These are phyloP conservation scores for Cicer bijugum DNA, from an alignment of 306 rosid genomes.

Conservation along the genomic window DNA sequence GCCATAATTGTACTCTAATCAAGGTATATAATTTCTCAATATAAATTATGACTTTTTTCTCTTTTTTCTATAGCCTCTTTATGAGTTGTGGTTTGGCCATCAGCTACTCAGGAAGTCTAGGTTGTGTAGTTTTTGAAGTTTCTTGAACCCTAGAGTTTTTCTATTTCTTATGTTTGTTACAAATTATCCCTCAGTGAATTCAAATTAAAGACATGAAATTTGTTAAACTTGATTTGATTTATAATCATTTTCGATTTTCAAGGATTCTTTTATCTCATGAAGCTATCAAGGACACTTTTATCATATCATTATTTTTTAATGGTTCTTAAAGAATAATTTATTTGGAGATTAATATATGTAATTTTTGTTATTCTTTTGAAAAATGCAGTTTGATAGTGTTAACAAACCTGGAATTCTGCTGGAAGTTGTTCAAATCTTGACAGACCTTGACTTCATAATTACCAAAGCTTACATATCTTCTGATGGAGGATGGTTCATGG, in stretches of 20 bases:
- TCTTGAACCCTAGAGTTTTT: not conserved
- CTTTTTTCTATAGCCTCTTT: constrained; percentile 16
- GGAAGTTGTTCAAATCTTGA: constrained; percentile 74
- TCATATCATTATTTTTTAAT: too few species aligned
- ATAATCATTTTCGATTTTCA: too few species aligned
- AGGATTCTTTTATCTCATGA: too few species aligned
- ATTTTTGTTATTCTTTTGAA: not conserved
- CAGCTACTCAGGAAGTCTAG: constrained; percentile 11
- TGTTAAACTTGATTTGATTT: not conserved
- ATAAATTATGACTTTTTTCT: not conserved
- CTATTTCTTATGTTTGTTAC: not conserved
- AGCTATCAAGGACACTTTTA: too few species aligned
- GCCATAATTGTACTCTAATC: constrained; percentile 67
- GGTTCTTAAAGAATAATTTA: not conserved
- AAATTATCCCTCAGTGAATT: not conserved
- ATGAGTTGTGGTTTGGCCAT: constrained; percentile 8
- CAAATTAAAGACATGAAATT: not conserved
- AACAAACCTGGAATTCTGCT: constrained; percentile 88
- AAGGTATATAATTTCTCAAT: constrained; percentile 58
- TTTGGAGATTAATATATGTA: constrained; percentile 29
- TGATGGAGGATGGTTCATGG: constrained; percentile 94
- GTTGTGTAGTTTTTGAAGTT: not conserved
- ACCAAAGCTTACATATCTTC: constrained; percentile 82
- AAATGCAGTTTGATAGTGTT: constrained; percentile 65
- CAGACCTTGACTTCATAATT: constrained; percentile 79